Conservation (phyloP, 805 yeast species). For the Kodamaea nitidulidarum region DNA sequence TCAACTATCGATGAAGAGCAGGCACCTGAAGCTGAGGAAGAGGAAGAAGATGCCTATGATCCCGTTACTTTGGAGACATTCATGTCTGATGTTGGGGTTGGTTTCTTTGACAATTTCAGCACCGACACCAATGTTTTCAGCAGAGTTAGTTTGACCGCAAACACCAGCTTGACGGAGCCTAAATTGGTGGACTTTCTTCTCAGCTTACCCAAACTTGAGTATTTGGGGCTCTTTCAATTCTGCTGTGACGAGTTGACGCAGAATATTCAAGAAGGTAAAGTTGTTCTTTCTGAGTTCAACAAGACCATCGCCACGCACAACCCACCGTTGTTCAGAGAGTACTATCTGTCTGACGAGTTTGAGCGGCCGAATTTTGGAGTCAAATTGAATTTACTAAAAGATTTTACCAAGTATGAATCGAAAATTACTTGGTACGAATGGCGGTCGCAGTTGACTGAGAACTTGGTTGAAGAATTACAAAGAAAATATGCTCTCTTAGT, state of each 20-base stretch:
- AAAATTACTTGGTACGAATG: conserved; percentile 59
- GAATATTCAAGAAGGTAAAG: conserved; percentile 47
- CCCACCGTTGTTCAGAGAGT: conserved; percentile 49
- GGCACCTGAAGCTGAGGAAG: conserved; percentile 11
- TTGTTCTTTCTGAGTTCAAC: conserved; percentile 44
- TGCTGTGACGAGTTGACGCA: conserved; percentile 51
- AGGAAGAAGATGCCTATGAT: conserved; percentile 22
- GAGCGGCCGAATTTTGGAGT: conserved; percentile 41
- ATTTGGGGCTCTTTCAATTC: conserved; percentile 48
- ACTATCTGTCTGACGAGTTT: conserved; percentile 35
- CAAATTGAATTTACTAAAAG: conserved; percentile 49
- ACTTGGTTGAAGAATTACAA: conserved; percentile 35
- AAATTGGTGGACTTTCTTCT: conserved; percentile 31
- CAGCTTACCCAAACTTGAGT: conserved; percentile 39
- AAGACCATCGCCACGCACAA: conserved; percentile 43
- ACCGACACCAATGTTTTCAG: conserved; percentile 25
- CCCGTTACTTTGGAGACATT: conserved; percentile 38
- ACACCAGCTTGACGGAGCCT: conserved; percentile 10
- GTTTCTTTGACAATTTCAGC: conserved; percentile 45
- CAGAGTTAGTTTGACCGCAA: conserved; percentile 19
- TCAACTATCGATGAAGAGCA: conserved; percentile 1
- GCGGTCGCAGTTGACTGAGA: conserved; percentile 50
- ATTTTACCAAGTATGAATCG: conserved; percentile 50
- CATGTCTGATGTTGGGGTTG: conserved; percentile 36
- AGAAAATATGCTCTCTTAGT: conserved; percentile 17